Base-by-base conservation (phyloP, 1,139 yeast genomes). In the Lizanozyma gosingica region DNA sequence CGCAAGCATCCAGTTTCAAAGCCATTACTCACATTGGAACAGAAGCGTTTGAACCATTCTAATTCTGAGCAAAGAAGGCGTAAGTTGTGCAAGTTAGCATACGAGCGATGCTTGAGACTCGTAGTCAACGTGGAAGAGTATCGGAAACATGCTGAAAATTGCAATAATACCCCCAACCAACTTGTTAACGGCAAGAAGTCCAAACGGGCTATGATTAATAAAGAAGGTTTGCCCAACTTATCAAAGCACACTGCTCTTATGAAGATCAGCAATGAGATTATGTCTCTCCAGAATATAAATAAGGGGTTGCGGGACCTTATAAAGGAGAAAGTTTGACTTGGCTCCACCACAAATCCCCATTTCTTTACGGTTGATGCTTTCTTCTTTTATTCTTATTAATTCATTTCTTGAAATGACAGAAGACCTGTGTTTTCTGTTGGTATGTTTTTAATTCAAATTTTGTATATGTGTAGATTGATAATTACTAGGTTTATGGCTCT, bases 11-110 rank as follows among this genome's bases (percentile, higher is more conserved):
- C 63, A 15, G 51, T 62, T 15, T 58, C 62, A 48, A 76, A 66
- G 59, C 80, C 69, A n/a, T 56, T 67, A 14, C 65, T 83, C 18
- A 59, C 83, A 0, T 72, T 76, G 40, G 83, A 80, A 50, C 87
- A 84, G 54, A 83, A 82, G 53, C 69, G 92, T 41, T 56, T 70
- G 41, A 82, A 83, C 52, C 95, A 86, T 56, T 78, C 84, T 4
- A 68, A 76, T 39, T 78, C 85, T 40, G 95, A 86, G 57, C 87
- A 85, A 59, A 76, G 77, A 51, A 71, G 95, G 42, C 69, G 95
- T 37, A 80, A 78, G 46, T 60, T 74, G 49, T 85, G 90, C 55
- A 84, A 83, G 57, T 62, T 65, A 33, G 79, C 84, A 1, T 78
- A 78, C 53, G 80, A 78, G 41, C 53, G 76, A 43, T 69, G 76